Base-by-base conservation (phyloP, 2,329 filamentous ascomycete species). In the Colletotrichum filicis region DNA sequence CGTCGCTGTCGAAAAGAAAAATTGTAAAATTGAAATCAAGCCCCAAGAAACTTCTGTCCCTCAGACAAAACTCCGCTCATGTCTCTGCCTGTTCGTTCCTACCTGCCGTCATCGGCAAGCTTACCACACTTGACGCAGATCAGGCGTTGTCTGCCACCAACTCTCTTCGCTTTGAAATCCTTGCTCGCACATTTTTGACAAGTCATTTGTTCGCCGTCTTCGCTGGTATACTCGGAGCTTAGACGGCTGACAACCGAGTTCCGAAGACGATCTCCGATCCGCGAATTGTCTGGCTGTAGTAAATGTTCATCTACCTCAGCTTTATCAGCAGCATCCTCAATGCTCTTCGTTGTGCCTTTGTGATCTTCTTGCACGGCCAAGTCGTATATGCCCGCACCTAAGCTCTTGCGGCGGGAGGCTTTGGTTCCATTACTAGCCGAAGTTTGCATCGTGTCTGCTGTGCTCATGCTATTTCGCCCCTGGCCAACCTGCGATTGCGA, bases 151-250 rank as follows among this genome's bases (percentile, higher is more conserved):
- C 84, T 85, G 8, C 86, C 87, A 32, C 84, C 86, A 4, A 86
- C 82, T 73, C 87, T 89, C 75, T 87, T 90, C 1, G 89, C 88
- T 75, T 89, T 89, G 76, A 94, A 94, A 73, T 91, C 90, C 24
- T 82, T 87, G 1, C 89, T 87, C 5, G 87, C 87, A 77, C 92
- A 94, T 73, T 86, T 86, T 26, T 84, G 82, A 77, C 92, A 94
- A 28, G 81, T 85, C 75, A 89, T 80, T 46, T 86, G 83, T 63
- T 87, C 85, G 19, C 82, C 85, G 14, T 84, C 85, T 4, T 85
- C 85, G 79, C 69, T 77, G 74, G 64, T 70, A 62, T 74, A 76
- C n/a, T 78, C 76, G 74, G 88, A 91, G 78, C 89, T 93, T 57
- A 92, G 79, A 56, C 83, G 84, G 76, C 90, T 92, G 2, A 86